Base-by-base conservation (phyloP, 352 stramenopile genomes). In the Globisporangium megalacanthum region DNA sequence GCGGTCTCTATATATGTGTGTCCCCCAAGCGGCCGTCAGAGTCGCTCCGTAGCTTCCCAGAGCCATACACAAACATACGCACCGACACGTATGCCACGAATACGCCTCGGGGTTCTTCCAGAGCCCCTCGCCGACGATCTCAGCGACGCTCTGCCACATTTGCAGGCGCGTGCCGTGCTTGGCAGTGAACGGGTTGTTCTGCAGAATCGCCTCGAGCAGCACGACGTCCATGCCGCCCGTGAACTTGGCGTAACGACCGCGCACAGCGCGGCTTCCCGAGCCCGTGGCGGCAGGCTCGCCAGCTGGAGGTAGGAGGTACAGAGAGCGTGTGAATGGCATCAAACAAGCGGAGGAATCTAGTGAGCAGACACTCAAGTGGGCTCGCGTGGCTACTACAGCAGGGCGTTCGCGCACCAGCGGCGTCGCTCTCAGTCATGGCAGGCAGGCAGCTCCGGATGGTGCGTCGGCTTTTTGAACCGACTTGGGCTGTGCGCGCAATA, bases 81-180 rank as follows among this genome's bases (percentile, higher is more conserved):
- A 94, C 81, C 81, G 74, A 56, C 83, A 94, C 19, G 83, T 91
- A 62, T 94, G 81, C 81, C 83, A 94, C 31, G 79, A 88, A 64
- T 79, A 91, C n/a, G 78, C 77, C 15, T 68, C 63, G 2, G 72
- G 67, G 67, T 91, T 89, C 63, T 91, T 79, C 42, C 79, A 82
- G 31, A 88, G 57, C 52, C 71, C 68, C 35, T 80, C 66, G 36
- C 81, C 79, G 11, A 94, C 68, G 17, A 69, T 70, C 58, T 84
- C 70, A 2, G 83, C 83, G 25, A 94, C 66, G 48, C 75, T 73
- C 49, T 90, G 75, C 83, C 83, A 94, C 76, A 89, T 88, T 29
- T 89, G 75, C 48, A 94, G 79, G 52, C 83, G 78, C 48, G 83
- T 92, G 54, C 83, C 83, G 62, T 94, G 83, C 61, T 89, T 88